Evolutionary conservation across 1,139 yeast species (phyloP), one percentile per base, ranked within the genome.

Genomic region (Saccharomyces hybrid): DNA sequence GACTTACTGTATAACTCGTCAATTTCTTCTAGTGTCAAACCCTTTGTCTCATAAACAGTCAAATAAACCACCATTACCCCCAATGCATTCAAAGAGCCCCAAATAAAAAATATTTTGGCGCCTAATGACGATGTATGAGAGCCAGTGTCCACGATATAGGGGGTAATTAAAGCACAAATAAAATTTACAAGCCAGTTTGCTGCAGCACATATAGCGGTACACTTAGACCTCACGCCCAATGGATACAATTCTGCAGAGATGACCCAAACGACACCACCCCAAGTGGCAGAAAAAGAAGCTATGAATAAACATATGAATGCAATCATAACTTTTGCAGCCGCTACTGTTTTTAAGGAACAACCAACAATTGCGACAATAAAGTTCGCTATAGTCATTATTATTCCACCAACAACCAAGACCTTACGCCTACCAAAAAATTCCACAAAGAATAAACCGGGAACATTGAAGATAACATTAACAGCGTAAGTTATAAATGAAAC

Each of bases 251-350:
- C 96, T 46, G 95, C 85, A 53, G 84, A 80, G 63, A 87, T 82
- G 55, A 86, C 86, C 80, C 83, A 88, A 49, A 84, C 88, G 59
- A 85, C 84, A 60, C 96, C 95, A 55, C 95, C 97, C 96, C 96
- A 88, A 2, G 95, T 84, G 41, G 86, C 79, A 41, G 96, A 93
- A 70, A 88, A 88, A 68, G 83, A 82, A 72, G 86, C 85, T 61
- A 89, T 86, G 75, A 82, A 89, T 58, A 86, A 68, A 71, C 95
- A 86, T 32, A 91, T 83, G 62, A 88, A 80, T 65, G 87, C 84
- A 70, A 88, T 85, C 93, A 82, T 80, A 49, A 86, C 87, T 67
- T 84, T 77, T 64, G 89, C 89, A 28, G 87, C 77, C 51, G 72
- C 67, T 1, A 73, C 71, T 16, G 82, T 73, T 46, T 74, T 56